A percentile compares a stretch with the other conserved stretches of the same genome.
Conservation (phyloP, 78 protist genomes). For the Tieghemostelium lacteum region DNA sequence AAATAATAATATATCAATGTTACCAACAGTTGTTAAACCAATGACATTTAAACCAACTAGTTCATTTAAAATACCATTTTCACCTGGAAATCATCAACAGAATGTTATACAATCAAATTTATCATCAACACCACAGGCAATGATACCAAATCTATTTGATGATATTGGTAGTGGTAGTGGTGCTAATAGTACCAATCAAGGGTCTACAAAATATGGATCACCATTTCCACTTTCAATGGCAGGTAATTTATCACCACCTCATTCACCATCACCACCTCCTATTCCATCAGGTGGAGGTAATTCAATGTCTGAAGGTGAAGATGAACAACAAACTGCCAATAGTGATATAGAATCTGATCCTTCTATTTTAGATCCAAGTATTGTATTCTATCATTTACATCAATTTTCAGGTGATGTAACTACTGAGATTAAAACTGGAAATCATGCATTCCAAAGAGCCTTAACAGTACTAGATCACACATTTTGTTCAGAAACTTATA, state of each 20-base stretch:
- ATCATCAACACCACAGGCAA: neutral
- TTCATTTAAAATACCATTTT: no score
- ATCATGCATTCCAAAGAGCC: conserved; percentile 59
- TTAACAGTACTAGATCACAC: conserved; percentile 64
- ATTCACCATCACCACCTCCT: conserved; percentile 69
- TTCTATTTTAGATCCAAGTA: conserved; percentile 52
- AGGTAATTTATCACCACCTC: conserved; percentile 42
- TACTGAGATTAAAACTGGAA: conserved; percentile 60
- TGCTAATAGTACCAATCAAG: no score
- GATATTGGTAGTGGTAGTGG: no score
- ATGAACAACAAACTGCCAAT: neutral
- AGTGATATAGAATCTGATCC: conserved; percentile 1
- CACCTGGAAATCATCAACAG: no score
- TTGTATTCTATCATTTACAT: conserved; percentile 68
- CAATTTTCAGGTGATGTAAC: conserved; percentile 74
- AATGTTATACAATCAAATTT: neutral
- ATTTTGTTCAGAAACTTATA: conserved; percentile 70
- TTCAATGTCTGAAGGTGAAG: no score
- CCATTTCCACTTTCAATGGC: neutral
- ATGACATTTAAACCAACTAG: no score
- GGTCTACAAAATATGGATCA: neutral
- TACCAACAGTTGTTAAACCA: neutral
- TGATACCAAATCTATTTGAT: neutral
- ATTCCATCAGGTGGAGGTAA: no score
- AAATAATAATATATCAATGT: neutral